Evolutionary conservation across 805 yeast species (phyloP), one percentile per base, ranked within the genome.

Genomic region (Candida taoyuanica): DNA sequence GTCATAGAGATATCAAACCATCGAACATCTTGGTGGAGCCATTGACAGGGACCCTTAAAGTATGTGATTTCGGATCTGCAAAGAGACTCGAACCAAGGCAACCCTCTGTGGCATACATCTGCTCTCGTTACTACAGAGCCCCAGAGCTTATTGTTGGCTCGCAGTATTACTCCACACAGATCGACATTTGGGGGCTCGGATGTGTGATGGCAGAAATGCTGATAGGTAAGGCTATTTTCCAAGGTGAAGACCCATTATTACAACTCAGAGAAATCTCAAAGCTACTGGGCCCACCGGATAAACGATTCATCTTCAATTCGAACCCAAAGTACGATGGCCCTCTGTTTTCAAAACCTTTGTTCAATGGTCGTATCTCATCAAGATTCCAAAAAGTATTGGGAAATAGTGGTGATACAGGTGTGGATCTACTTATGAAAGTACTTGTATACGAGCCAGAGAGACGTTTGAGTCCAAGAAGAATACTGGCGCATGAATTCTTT

Each of bases 101-200:
- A 58, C 85, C 93, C n/a, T 81, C 94, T 1, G 96, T 89, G 46
- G 83, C 96, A 36, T 93, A 93, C 59, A 93, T 93, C 42, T 95
- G 97, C 62, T 87, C 96, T 17, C 78, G 98, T 53, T 93, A 88
- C 62, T 89, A 89, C 63, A 75, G 97, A 51, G 95, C 98, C 1
- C 99, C 99, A 1, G 99, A 93, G 62, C 73, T 93, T 43, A 85
- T 93, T 56, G 79, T 93, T 39, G 98, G 98, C 2, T 83, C 88
- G 51, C 77, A 89, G 42, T 73, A 81, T 27, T 93, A 93, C 60
- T 78, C 94, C 4, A 81, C 94, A 3, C 85, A 88, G 55, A 91
- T 93, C 42, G 99, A 93, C 61, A 83, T 89, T 53, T 93, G 99
- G 99, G 96, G 97, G 14, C 68, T 91, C 43, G 99, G 98, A 1